Conservation (phyloP, 768 basidiomycete species). For the Pulveroboletus ravenelii region DNA sequence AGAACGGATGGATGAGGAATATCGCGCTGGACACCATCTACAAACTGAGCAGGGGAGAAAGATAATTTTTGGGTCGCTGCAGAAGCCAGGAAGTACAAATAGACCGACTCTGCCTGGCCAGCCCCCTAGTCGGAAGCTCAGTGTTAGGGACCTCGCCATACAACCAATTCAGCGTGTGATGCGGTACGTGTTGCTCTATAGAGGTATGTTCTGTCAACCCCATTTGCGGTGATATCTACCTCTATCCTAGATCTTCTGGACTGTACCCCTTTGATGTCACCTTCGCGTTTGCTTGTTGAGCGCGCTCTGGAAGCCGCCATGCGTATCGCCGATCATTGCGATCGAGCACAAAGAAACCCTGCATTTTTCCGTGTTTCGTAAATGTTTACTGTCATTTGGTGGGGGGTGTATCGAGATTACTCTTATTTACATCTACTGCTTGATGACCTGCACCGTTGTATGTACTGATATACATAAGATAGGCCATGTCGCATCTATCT, state of each 20-base stretch:
- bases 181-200: conserved; percentile 57
- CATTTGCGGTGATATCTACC: background rate
- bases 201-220: conserved; percentile 37
- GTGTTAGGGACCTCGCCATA: conserved; percentile 57
- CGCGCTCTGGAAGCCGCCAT: conserved; percentile 52
- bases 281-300: conserved; percentile 50
- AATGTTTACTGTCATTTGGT: background rate
- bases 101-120: background rate
- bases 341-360: conserved; percentile 54
- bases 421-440: background rate
- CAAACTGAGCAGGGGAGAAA: conserved; percentile 3
- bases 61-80: background rate
- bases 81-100: background rate
- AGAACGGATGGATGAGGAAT: conserved; percentile 5
- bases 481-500: conserved; percentile 2
- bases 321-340: conserved; percentile 57
- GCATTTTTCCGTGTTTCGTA: conserved; percentile 35
- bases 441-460: background rate
- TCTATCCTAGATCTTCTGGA: conserved; percentile 44
- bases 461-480: background rate
- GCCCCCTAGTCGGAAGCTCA: conserved; percentile 19
- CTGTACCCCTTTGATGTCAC: conserved; percentile 45
- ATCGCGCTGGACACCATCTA: background rate
- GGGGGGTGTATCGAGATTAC: background rate
- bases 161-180: conserved; percentile 60